Base-by-base conservation (phyloP, 179 eudicot genomes). In the Spergularia azorica region DNA sequence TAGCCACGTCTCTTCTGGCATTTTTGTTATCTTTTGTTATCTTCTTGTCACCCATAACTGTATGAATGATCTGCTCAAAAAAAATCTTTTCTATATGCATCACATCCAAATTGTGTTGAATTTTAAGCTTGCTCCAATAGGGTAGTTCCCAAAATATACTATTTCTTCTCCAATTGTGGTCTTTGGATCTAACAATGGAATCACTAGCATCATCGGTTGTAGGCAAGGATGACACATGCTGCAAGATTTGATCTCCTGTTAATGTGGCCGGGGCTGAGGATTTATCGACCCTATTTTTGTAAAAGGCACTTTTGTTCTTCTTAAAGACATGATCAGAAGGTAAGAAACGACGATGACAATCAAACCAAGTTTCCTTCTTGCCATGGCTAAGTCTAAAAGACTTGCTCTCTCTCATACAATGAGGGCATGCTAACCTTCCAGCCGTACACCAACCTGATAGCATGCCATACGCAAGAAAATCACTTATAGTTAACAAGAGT, bases 91-190 rank as follows among this genome's bases (percentile, higher is more conserved):
- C 70, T 9, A 77, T 70, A 6, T 70, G 75, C 80, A 77, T 61
- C 60, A 76, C 68, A 60, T 76, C 66, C 26, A 78, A 32, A 26
- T 21, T 18, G 56, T 77, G 72, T 7, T 70, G 64, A 15, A 81
- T 20, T 7, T 57, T 1, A 4, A 72, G 18, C 52, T 77, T 73
- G 10, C 61, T 59, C 83, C 83, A 83, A 63, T 83, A 80, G 16
- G 83, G 83, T 8, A 77, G 69, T 32, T 77, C 63, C 72, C 65
- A 80, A 63, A 83, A 77, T 15, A 76, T 73, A 9, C 70, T 68
- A 9, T 56, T 60, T 56, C 68, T 73, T 9, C n/a, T 73, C 81
- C 83, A 76, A 52, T 38, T 36, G 13, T 60, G 62, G 16, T 43
- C 9, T 48, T 26, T 11, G 13, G 10, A 70, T 20, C 3, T 17